Evolutionary conservation across 2,329 filamentous ascomycete genomes (phyloP).

Genomic region (Talaromyces sp.): DNA sequence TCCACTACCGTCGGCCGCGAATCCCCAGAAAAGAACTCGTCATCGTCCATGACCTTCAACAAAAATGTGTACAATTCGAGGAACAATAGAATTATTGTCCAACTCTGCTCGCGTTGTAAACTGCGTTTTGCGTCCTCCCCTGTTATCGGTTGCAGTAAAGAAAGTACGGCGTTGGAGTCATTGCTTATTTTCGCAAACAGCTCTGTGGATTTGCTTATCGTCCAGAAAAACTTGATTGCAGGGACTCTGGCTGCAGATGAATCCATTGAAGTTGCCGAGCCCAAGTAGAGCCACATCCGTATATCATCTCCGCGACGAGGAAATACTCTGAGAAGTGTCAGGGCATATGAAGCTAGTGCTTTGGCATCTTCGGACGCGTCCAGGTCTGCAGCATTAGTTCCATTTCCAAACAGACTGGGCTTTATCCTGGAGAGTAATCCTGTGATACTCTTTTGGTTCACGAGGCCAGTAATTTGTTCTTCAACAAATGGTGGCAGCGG

Average conservation of each 20-base stretch:
- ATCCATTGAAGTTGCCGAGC: slow-evolving; percentile 50
- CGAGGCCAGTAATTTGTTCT: slow-evolving; percentile 62
- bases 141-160: slow-evolving; percentile 46
- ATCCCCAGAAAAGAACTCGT: slow-evolving; percentile 75
- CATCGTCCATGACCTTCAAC: slow-evolving; percentile 87
- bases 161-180: slow-evolving; percentile 55
- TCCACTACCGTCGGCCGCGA: slow-evolving; percentile 40
- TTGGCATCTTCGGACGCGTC: slow-evolving; percentile 57
- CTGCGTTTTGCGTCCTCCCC: slow-evolving; percentile 35
- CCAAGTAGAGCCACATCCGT: slow-evolving; percentile 86
- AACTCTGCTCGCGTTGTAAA: slow-evolving; percentile 58
- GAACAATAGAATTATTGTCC: slow-evolving; percentile 84
- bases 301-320: slow-evolving; percentile 79
- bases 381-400: slow-evolving; percentile 13
- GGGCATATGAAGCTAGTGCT: slow-evolving; percentile 75
- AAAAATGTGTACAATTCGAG: slow-evolving; percentile 92
- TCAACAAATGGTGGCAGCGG: slow-evolving; percentile 52
- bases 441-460: slow-evolving; percentile 70
- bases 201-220: slow-evolving; percentile 53
- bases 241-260: slow-evolving; percentile 45
- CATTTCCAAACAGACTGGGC: background rate
- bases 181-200: slow-evolving; percentile 53
- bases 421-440: slow-evolving; percentile 49
- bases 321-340: slow-evolving; percentile 81
- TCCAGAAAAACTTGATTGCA: slow-evolving; percentile 81